phyloP scores from a whole-genome alignment of 306 rosid species.

The Nissolia schottii region DNA sequence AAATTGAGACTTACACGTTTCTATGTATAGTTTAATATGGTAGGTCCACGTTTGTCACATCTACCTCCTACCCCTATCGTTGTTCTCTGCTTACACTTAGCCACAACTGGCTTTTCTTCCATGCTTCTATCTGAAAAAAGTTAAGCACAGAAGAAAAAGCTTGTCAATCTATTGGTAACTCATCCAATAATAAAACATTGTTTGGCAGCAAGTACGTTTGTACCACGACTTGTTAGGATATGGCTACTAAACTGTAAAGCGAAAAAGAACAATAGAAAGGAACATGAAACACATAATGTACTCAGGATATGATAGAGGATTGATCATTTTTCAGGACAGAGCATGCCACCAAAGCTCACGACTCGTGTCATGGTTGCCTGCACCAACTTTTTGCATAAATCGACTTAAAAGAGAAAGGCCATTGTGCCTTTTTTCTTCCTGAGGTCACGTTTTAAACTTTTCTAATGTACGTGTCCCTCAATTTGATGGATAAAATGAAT shows the following conservation, averaged over 20 bases:
- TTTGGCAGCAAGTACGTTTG: not conserved
- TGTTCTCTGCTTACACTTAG: not conserved
- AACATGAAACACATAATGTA: not conserved
- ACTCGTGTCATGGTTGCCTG: not conserved
- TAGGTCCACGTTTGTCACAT: not conserved
- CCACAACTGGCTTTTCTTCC: not conserved
- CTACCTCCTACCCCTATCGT: no score
- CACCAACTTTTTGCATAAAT: constrained; percentile 1
- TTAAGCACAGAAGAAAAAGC: not conserved
- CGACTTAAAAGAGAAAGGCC: not conserved
- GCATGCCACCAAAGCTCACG: not conserved
- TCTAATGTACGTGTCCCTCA: not conserved
- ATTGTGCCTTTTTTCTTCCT: not conserved
- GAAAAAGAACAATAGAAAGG: not conserved
- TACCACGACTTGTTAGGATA: not conserved
- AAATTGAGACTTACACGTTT: constrained; percentile 3
- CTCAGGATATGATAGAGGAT: not conserved
- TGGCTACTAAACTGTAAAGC: not conserved
- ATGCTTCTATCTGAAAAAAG: not conserved
- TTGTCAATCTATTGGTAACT: not conserved
- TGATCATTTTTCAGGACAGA: not conserved
- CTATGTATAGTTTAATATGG: not conserved
- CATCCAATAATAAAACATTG: not conserved
- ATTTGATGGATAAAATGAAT: not conserved
- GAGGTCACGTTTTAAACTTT: not conserved